Evolutionary conservation across 805 yeast species (phyloP), one percentile per base, ranked within the genome.

Genomic region (Kluyveromyces wickerhamii): DNA sequence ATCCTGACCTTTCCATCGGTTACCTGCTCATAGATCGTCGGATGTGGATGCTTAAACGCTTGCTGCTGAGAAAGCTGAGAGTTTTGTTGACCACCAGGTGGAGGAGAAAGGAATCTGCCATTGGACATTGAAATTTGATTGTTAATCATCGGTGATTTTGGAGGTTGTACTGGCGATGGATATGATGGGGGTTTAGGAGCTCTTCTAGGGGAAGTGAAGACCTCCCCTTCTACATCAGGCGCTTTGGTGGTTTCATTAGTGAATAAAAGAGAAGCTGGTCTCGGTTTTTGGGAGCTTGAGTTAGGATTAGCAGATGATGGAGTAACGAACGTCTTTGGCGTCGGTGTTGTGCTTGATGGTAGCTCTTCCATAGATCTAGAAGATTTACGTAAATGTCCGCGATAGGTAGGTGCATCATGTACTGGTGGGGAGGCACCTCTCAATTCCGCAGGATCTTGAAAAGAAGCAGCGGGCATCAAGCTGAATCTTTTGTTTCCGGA

Each of bases 111-210:
- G 19, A 30, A 21, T 21, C 26, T 22, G n/a, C 33, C 33, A 15
- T 15, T 15, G 6, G 33, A 30, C 9, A 5, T 4, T n/a, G n/a
- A 13, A 16, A 13, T 21, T 16, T 28, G 9, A 5, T 27, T 29
- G 15, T 29, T 31, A 7, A 42, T 27, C 36, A 49, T 36, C 10
- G 62, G 62, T 2, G 62, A 57, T 37, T 45, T 45, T 6, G 56
- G 55, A n/a, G 61, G 51, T 32, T 60, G 62, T 3, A 62, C 61
- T 4, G 71, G 71, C 21, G 67, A 62, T 28, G 69, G 67, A 20
- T 57, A 59, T 1, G 66, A 47, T 3, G 87, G 87, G 1, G 86
- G 86, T 34, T 69, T 69, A 1, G 88, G 88, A 0, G 86, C 83
- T 47, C 65, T 76, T 57, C 86, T 66, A n/a, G 86, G 85, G 0